Percentiles rank a stretch among this genome's conserved stretches.
These are phyloP conservation scores for Calendula officinalis DNA, from an alignment of 129 eudicot genomes.

Conservation along the genomic window DNA sequence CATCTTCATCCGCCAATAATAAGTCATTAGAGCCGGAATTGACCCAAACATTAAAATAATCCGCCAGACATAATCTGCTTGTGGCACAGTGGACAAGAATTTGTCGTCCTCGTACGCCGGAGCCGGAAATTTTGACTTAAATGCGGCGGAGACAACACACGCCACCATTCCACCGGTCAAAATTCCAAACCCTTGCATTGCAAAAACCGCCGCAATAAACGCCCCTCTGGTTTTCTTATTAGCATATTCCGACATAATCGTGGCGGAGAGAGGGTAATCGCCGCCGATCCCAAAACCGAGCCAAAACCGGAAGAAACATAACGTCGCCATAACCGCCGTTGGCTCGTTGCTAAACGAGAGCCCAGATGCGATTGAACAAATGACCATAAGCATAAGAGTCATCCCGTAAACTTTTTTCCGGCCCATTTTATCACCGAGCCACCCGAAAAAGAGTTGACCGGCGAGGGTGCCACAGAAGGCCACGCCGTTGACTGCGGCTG, in stretches of 20 bases:
- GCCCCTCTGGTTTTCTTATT: slow-evolving; percentile 77
- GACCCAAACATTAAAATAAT: slow-evolving; percentile 73
- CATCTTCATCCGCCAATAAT: slow-evolving; percentile 86
- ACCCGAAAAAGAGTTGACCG: slow-evolving; percentile 69
- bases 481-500: slow-evolving; percentile 66
- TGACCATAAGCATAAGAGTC: slow-evolving; percentile 67
- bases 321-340: slow-evolving; percentile 53
- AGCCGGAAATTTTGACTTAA: slow-evolving; percentile 44
- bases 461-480: slow-evolving; percentile 61
- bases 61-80: slow-evolving; percentile 69
- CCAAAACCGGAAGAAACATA: slow-evolving; percentile 78
- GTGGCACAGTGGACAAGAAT: slow-evolving; percentile 27
- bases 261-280: slow-evolving; percentile 77
- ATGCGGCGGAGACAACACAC: slow-evolving; percentile 42
- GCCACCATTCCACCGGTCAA: slow-evolving; percentile 70
- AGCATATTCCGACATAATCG: slow-evolving; percentile 79
- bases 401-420: slow-evolving; percentile 59
- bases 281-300: slow-evolving; percentile 83
- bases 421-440: slow-evolving; percentile 81
- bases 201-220: slow-evolving; percentile 76
- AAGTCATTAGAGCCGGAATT: slow-evolving; percentile 63
- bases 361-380: slow-evolving; percentile 69
- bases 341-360: slow-evolving; percentile 55
- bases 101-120: slow-evolving; percentile 36
- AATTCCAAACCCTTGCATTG: slow-evolving; percentile 82